Evolutionary conservation across 192 early-diverging fungal species (phyloP), one percentile per base, ranked within the genome.

Genomic region (Coemansia sp.): DNA sequence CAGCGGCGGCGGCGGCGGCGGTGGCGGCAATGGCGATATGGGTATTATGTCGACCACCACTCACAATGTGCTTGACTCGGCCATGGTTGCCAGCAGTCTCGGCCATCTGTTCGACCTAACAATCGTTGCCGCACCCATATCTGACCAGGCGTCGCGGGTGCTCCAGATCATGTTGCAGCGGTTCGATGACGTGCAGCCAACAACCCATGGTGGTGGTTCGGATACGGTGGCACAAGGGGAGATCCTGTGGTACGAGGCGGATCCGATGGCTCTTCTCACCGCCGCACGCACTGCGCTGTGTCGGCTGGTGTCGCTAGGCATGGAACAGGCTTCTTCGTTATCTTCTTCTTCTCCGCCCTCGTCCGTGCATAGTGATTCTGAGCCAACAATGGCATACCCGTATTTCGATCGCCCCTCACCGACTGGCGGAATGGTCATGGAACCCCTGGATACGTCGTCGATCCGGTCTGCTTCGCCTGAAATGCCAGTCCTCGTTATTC

Each of bases 401-500:
- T 11, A 6, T 40, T 40, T 40, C 9, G 11, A 6, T 40, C 38
- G 1, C 38, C 5, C 7, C 38, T 20, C n/a, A 0, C 22, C 20
- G 22, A 19, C 22, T 35, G 17, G 15, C 22, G 59, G 52, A 1
- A 34, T 63, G 17, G 49, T n/a, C 5, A 43, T 13, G 38, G 41
- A 17, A 6, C 25, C 20, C 8, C 9, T 52, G 49, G 49, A 52
- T 25, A 2, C 13, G 8, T 38, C 20, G 19, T 13, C 34, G 38
- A 19, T 22, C 33, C 52, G 75, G 5, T 77, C 75, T 3, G 62
- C 57, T 14, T 71, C 75, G 45, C 75, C 75, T 0, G 75, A 77
- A 23, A 77, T 77, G 75, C 75, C 75, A 0, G 69, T 77, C 15
- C 70, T 77, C 34, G 62, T 71, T 5, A 63, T 76, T 25, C 65